Percentiles rank a stretch among this genome's conserved stretches.
Evolutionary conservation across 202 grass and related monocot species (phyloP).

Genomic region (Elaeis oleifera): DNA sequence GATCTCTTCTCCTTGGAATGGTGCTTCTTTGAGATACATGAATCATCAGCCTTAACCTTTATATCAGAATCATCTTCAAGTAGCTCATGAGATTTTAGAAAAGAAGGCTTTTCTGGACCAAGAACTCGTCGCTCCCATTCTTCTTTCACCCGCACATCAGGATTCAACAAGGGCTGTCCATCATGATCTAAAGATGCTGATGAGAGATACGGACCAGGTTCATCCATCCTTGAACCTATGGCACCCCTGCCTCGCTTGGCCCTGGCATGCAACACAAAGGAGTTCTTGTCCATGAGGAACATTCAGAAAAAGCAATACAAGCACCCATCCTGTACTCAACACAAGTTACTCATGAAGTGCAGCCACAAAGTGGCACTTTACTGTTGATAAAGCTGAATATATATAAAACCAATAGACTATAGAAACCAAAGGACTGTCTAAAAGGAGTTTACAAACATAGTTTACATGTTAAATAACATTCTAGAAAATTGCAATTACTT

Average conservation of each 20-base stretch:
- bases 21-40: conserved; percentile 21
- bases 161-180: background rate
- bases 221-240: conserved; percentile 83
- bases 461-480: too few species aligned
- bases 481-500: too few species aligned
- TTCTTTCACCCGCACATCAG: conserved; percentile 48
- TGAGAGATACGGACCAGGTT: conserved; percentile 60
- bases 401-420: too few species aligned
- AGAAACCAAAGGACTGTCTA: too few species aligned
- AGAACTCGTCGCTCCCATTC: conserved; percentile 38
- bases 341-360: too few species aligned
- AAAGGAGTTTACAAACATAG: too few species aligned
- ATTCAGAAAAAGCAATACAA: too few species aligned
- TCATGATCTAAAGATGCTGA: conserved; percentile 14
- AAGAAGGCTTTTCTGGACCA: conserved; percentile 58
- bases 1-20: conserved; percentile 30
- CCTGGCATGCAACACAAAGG: conserved; percentile 27
- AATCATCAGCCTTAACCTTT: conserved; percentile 10
- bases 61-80: conserved; percentile 22
- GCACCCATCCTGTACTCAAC: too few species aligned
- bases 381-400: too few species aligned
- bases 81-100: conserved; percentile 34
- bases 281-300: too few species aligned
- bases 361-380: too few species aligned
- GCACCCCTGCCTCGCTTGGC: conserved; percentile 70